Evolutionary conservation across 148 eudicot species (phyloP).

Genomic region (Rheum nobile): DNA sequence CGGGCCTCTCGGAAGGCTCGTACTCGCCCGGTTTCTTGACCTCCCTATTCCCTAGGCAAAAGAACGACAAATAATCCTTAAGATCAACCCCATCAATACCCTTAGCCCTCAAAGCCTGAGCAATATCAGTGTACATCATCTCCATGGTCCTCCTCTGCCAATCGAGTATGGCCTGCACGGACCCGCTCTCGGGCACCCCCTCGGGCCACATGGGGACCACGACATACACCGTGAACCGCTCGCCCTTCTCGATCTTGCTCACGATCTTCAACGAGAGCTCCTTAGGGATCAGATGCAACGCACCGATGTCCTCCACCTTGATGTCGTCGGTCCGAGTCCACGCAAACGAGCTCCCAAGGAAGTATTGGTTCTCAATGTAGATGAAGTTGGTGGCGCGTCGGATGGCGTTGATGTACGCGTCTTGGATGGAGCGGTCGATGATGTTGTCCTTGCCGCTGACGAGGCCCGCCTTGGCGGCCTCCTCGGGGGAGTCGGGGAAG

Average conservation of each 20-base stretch:
- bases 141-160: conserved; percentile 55
- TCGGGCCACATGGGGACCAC: conserved; percentile 62
- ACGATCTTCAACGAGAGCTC: conserved; percentile 34
- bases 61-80: conserved; percentile 35
- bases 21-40: conserved; percentile 25
- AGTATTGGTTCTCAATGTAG: conserved; percentile 42
- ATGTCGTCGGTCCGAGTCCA: conserved; percentile 25
- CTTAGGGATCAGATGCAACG: conserved; percentile 34
- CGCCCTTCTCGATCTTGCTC: conserved; percentile 43
- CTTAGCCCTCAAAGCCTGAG: conserved; percentile 29
- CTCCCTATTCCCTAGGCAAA: conserved; percentile 44
- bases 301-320: conserved; percentile 23
- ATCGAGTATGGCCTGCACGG: conserved; percentile 41
- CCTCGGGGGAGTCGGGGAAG: conserved; percentile 43
- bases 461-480: conserved; percentile 31
- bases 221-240: conserved; percentile 30
- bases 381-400: conserved; percentile 40
- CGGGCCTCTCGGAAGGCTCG: conserved; percentile 26
- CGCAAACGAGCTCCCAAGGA: conserved; percentile 35
- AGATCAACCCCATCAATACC: conserved; percentile 28
- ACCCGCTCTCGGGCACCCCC: conserved; percentile 29
- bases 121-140: conserved; percentile 45
- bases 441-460: conserved; percentile 36
- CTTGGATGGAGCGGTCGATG: conserved; percentile 42
- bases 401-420: conserved; percentile 40